phyloP scores from a whole-genome alignment of 306 rosid species.

The Gastrolobium villosum region DNA sequence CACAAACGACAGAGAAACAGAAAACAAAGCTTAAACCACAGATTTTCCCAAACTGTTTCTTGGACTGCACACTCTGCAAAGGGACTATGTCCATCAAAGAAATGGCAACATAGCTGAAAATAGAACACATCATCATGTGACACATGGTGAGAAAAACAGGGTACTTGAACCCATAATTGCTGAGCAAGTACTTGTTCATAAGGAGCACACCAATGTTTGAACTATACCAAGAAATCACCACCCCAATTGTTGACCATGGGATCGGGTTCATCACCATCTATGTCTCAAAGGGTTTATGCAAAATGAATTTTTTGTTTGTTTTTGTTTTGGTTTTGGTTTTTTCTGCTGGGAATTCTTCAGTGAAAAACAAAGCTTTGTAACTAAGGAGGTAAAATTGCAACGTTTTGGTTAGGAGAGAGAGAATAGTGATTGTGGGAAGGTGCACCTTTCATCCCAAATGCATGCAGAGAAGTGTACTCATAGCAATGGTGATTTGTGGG shows the following conservation, averaged over 20 bases:
- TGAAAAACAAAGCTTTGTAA: neutral
- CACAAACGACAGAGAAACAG: slow-evolving; percentile 61
- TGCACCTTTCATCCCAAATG: slow-evolving; percentile 24
- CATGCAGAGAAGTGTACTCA: slow-evolving; percentile 32
- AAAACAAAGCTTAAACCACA: slow-evolving; percentile 48
- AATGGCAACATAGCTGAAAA: slow-evolving; percentile 52
- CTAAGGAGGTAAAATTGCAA: neutral
- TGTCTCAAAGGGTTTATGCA: slow-evolving; percentile 11
- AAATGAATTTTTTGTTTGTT: neutral
- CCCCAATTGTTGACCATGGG: slow-evolving; percentile 53
- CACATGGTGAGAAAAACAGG: slow-evolving; percentile 60
- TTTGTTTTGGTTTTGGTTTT: no score
- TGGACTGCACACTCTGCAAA: slow-evolving; percentile 49
- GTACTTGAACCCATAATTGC: slow-evolving; percentile 50
- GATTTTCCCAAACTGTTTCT: slow-evolving; percentile 45
- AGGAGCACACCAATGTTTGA: slow-evolving; percentile 59
- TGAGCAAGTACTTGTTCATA: slow-evolving; percentile 57
- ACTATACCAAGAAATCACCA: slow-evolving; percentile 51
- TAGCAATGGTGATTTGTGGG: slow-evolving; percentile 45
- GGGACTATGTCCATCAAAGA: slow-evolving; percentile 50
- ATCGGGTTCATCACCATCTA: slow-evolving; percentile 37
- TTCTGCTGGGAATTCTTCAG: slow-evolving; percentile 6
- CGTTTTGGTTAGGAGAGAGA: neutral
- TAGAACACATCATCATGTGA: slow-evolving; percentile 58
- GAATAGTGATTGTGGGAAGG: slow-evolving; percentile 4